phyloP scores from a whole-genome alignment of 179 eudicot species.

The Heliamphora pulchella region DNA sequence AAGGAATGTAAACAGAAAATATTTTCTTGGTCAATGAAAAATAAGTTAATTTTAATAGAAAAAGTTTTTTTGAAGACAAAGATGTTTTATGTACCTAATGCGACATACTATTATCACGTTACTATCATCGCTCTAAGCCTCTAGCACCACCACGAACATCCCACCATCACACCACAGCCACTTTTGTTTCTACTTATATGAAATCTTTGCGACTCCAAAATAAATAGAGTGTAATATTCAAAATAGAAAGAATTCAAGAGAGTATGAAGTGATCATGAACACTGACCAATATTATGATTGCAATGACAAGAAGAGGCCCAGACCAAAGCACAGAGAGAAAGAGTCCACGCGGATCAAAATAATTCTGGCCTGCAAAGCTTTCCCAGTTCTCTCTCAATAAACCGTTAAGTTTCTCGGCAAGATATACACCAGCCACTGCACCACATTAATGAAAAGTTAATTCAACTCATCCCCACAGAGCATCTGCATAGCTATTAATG shows the following conservation, averaged over 20 bases:
- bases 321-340: slow-evolving; percentile 88
- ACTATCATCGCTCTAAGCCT: no score
- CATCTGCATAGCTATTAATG: neutral
- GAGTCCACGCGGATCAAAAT: slow-evolving; percentile 68
- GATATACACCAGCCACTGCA: slow-evolving; percentile 80
- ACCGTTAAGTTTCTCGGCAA: slow-evolving; percentile 72
- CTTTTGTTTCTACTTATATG: no score
- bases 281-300: slow-evolving; percentile 85
- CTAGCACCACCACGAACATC: no score
- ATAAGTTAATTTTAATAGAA: no score
- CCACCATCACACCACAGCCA: no score
- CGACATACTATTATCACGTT: no score
- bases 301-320: slow-evolving; percentile 74
- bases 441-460: neutral
- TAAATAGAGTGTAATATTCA: neutral
- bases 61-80: no score
- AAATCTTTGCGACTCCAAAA: no score
- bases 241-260: neutral
- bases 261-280: slow-evolving; percentile 1
- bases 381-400: slow-evolving; percentile 60
- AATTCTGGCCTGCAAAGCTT: slow-evolving; percentile 84
- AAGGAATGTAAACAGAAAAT: no score
- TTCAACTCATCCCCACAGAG: neutral
- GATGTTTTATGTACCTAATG: no score
- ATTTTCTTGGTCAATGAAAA: no score